Evolutionary conservation across 805 yeast species (phyloP).

Genomic region (Saturnispora quitensis): DNA sequence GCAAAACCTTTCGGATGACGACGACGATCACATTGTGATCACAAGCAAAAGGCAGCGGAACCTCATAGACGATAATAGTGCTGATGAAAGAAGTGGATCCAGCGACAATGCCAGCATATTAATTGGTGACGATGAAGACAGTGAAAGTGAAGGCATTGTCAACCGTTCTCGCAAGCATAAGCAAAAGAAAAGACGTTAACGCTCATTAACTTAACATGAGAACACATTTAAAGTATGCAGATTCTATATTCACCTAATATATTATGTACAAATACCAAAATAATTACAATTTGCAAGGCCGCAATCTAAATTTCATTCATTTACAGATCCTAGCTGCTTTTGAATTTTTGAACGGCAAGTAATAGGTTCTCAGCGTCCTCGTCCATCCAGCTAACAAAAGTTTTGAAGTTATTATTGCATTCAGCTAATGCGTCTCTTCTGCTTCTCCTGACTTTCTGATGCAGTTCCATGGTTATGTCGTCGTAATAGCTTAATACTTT

Average conservation of each 20-base stretch:
- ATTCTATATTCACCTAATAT: neutral
- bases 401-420: slow-evolving; percentile 8
- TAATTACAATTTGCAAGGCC: neutral
- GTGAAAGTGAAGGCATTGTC: neutral
- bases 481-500: slow-evolving; percentile 14
- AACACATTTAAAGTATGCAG: neutral
- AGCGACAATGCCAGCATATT: neutral
- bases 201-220: neutral
- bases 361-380: slow-evolving; percentile 10
- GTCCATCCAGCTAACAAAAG: slow-evolving; percentile 15
- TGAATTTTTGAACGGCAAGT: slow-evolving; percentile 3
- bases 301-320: neutral
- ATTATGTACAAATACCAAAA: neutral
- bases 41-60: neutral
- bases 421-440: slow-evolving; percentile 7
- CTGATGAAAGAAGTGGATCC: neutral
- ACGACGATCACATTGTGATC: neutral
- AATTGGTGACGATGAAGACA: neutral
- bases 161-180: neutral
- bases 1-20: neutral
- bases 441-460: slow-evolving; percentile 1
- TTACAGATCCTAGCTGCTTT: neutral
- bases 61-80: slow-evolving; percentile 5
- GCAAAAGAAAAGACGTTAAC: neutral
- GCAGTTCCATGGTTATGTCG: slow-evolving; percentile 9